Evolutionary conservation across 176 grass and related monocot species (phyloP).

Genomic region (Carex kokanica): DNA sequence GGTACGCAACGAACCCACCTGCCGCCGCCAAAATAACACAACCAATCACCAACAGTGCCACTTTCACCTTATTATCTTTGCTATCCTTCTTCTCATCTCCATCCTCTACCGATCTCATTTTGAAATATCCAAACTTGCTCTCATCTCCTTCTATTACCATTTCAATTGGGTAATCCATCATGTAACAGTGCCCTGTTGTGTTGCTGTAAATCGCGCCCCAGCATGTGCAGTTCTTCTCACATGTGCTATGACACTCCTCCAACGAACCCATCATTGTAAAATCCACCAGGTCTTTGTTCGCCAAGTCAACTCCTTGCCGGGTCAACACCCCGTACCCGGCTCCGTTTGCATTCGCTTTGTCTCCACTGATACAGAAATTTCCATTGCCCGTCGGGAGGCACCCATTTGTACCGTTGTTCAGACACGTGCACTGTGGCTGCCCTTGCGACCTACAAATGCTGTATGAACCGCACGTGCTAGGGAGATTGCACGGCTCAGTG

Average conservation of each 20-base stretch:
- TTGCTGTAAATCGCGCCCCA: slow-evolving; percentile 88
- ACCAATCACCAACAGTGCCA: slow-evolving; percentile 50
- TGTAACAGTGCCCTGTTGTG: slow-evolving; percentile 61
- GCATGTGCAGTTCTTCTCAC: slow-evolving; percentile 82
- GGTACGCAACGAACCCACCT: slow-evolving; percentile 48
- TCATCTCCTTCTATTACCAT: slow-evolving; percentile 58
- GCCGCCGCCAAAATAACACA: slow-evolving; percentile 24
- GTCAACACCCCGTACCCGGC: slow-evolving; percentile 41
- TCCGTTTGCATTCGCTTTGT: slow-evolving; percentile 26
- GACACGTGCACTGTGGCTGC: slow-evolving; percentile 49
- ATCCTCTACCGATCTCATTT: slow-evolving; percentile 32
- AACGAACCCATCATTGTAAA: slow-evolving; percentile 40
- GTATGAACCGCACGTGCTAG: slow-evolving; percentile 64
- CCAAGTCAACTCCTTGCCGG: slow-evolving; percentile 60
- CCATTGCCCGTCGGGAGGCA: slow-evolving; percentile 23
- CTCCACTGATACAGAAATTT: slow-evolving; percentile 23
- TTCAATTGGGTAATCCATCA: slow-evolving; percentile 75
- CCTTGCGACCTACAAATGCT: slow-evolving; percentile 40
- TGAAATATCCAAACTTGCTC: slow-evolving; percentile 68
- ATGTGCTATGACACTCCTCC: slow-evolving; percentile 59
- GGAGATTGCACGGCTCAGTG: slow-evolving; percentile 53
- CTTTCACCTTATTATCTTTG: not conserved
- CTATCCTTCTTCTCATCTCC: not conserved
- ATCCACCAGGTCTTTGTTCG: slow-evolving; percentile 49
- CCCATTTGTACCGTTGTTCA: slow-evolving; percentile 42